These are phyloP conservation scores for Blastobotrys capitulatus DNA, from an alignment of 1,139 yeast species.

Conservation along the genomic window DNA sequence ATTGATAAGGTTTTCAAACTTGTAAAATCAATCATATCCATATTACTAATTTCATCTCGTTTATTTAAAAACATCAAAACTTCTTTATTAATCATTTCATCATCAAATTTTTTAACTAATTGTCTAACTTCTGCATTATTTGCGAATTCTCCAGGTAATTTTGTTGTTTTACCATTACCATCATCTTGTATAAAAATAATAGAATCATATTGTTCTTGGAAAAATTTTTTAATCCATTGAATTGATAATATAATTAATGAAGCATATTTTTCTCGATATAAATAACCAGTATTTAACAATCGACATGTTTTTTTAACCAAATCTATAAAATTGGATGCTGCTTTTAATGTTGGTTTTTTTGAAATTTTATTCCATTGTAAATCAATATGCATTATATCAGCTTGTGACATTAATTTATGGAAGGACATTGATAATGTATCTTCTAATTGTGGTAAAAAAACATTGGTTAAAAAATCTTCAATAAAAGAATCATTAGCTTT, in stretches of 20 bases:
- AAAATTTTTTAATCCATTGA: constrained; percentile 20
- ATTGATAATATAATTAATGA: constrained; percentile 27
- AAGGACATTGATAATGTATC: constrained; percentile 44
- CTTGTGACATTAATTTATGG: constrained; percentile 29
- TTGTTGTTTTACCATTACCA: constrained; percentile 9
- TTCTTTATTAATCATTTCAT: constrained; percentile 17
- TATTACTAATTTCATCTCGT: constrained; percentile 12
- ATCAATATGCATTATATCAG: constrained; percentile 24
- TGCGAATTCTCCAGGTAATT: constrained; percentile 8
- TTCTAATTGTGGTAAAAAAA: constrained; percentile 61
- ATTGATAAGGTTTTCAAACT: constrained; percentile 23
- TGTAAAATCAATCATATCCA: constrained; percentile 24
- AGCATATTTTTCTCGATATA: constrained; percentile 35
- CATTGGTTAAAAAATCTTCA: constrained; percentile 54
- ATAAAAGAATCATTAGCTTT: constrained; percentile 43
- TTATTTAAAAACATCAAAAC: constrained; percentile 14
- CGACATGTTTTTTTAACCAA: constrained; percentile 29
- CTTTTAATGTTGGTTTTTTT: constrained; percentile 31
- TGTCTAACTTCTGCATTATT: constrained; percentile 8
- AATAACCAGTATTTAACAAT: constrained; percentile 32
- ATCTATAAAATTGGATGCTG: constrained; percentile 27
- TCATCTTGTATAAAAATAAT: constrained; percentile 19
- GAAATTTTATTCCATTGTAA: constrained; percentile 29
- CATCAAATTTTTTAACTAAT: constrained; percentile 5
- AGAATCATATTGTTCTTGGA: constrained; percentile 18